Evolutionary conservation across 2,329 filamentous ascomycete species (phyloP).

Genomic region (Colletotrichum navitas): DNA sequence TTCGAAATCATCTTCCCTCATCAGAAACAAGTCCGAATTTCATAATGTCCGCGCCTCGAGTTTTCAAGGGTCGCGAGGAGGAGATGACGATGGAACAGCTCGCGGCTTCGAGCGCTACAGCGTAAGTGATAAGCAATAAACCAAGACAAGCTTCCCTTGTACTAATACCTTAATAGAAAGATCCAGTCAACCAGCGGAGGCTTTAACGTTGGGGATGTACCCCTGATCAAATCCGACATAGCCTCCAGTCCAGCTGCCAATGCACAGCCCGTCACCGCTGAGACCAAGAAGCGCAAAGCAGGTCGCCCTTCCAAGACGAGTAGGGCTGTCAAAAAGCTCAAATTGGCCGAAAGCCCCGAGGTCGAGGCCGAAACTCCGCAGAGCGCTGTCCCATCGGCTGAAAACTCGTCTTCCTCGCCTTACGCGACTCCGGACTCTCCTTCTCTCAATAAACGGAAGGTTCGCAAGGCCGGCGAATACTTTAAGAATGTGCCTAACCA

Average conservation of each 20-base stretch:
- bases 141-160: neutral
- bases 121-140: neutral
- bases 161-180: conserved; percentile 12
- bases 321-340: neutral
- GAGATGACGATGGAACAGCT: conserved; percentile 21
- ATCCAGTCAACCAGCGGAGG: neutral
- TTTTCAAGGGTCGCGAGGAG: conserved; percentile 25
- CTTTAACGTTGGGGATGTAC: neutral
- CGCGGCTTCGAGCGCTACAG: neutral
- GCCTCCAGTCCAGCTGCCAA: neutral
- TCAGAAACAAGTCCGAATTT: neutral
- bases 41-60: conserved; percentile 41
- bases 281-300: conserved; percentile 16
- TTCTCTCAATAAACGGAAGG: neutral
- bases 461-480: neutral
- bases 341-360: neutral
- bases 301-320: neutral
- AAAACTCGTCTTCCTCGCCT: neutral
- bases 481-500: neutral
- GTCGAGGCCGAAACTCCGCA: neutral
- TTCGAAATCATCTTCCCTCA: neutral
- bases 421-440: conserved; percentile 3
- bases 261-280: neutral
- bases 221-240: conserved; percentile 28
- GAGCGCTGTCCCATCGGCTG: neutral